Percentiles rank a stretch among this genome's conserved stretches.
Conservation (phyloP, 768 basidiomycete genomes). For the Mycena olivaceomarginata region DNA sequence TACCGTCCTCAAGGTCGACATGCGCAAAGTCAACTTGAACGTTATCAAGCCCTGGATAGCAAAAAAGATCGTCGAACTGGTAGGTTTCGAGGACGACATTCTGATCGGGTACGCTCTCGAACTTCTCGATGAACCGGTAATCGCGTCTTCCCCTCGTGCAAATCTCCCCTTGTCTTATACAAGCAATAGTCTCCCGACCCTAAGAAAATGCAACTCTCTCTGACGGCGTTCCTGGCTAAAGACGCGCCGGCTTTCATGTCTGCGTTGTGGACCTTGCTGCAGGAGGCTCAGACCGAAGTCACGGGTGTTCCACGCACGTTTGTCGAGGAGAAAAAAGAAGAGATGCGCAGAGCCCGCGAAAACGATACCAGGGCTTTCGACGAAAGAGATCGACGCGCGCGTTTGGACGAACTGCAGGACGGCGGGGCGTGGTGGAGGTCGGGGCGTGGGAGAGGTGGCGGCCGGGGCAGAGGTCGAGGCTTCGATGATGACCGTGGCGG, state of each 20-base stretch:
- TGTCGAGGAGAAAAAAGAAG: constrained; percentile 94
- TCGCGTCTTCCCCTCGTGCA: constrained; percentile 47
- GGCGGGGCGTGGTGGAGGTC: constrained; percentile 75
- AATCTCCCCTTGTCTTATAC: neutral
- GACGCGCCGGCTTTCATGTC: constrained; percentile 93
- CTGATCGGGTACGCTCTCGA: constrained; percentile 98
- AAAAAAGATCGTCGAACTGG: constrained; percentile 92
- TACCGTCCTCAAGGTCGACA: constrained; percentile 80
- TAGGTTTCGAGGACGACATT: constrained; percentile 97
- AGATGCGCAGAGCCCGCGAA: constrained; percentile 84
- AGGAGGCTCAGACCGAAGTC: constrained; percentile 93
- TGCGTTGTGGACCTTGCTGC: constrained; percentile 91
- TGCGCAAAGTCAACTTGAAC: constrained; percentile 94
- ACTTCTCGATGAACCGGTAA: constrained; percentile 93
- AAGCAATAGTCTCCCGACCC: constrained; percentile 77
- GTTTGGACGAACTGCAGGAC: constrained; percentile 82
- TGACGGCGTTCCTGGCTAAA: constrained; percentile 94
- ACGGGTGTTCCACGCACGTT: constrained; percentile 94
- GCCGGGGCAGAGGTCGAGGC: constrained; percentile 67
- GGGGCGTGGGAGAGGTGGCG: constrained; percentile 76
- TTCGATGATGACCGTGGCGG: constrained; percentile 69
- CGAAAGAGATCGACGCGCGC: constrained; percentile 81
- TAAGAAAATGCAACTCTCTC: constrained; percentile 95
- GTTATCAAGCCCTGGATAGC: constrained; percentile 98
- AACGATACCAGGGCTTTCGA: constrained; percentile 80